These are phyloP conservation scores for Ophiostoma montium DNA, from an alignment of 2,329 filamentous ascomycete species.

Conservation along the genomic window DNA sequence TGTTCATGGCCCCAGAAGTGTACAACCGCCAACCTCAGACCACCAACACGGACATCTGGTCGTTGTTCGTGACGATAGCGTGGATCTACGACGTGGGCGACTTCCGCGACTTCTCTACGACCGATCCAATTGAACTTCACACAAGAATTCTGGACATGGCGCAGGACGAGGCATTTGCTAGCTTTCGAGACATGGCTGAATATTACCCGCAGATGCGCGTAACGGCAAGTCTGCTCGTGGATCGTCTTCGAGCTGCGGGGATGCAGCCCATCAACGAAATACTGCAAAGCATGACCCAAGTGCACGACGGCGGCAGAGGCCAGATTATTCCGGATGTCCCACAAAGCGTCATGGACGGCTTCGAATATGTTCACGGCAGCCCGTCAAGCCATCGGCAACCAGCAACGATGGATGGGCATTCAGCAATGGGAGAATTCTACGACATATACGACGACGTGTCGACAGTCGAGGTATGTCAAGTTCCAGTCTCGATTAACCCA, in stretches of 20 bases:
- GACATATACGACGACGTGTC: not conserved
- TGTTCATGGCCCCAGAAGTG: slow-evolving; percentile 20
- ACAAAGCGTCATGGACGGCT: not conserved
- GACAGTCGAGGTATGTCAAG: not conserved
- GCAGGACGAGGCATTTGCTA: not conserved
- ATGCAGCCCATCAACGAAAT: not conserved
- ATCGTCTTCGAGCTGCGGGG: not conserved
- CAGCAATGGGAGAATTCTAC: not conserved
- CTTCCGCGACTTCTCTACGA: slow-evolving; percentile 11
- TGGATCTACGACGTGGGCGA: slow-evolving; percentile 14
- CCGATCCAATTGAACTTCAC: slow-evolving; percentile 11
- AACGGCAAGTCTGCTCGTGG: not conserved
- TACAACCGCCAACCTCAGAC: slow-evolving; percentile 13
- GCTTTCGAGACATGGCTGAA: slow-evolving; percentile 2
- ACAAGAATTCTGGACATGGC: slow-evolving; percentile 8
- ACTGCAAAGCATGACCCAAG: not conserved
- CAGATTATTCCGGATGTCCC: not conserved
- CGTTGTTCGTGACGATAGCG: slow-evolving; percentile 19
- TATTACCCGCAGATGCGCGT: slow-evolving; percentile 2
- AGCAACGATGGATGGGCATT: not conserved
- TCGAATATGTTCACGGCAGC: not conserved
- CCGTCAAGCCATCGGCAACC: not conserved
- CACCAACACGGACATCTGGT: slow-evolving; percentile 19
- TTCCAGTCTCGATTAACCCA: too few relatives aligned
- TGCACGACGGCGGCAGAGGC: not conserved